These are phyloP conservation scores for Calophaca sinica DNA, from an alignment of 306 rosid species.

Conservation along the genomic window DNA sequence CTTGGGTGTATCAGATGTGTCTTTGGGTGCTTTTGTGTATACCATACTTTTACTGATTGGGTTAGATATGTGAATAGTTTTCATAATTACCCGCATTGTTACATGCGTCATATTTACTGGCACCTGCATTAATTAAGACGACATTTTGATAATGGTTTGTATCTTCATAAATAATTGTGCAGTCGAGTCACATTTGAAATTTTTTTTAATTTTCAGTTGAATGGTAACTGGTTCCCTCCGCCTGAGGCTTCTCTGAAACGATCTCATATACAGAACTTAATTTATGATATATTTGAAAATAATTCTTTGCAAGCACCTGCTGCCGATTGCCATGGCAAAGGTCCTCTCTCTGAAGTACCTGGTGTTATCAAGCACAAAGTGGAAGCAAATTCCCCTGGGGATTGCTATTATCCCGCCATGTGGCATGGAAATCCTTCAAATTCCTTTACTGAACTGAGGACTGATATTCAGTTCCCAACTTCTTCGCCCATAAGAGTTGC, in stretches of 20 bases:
- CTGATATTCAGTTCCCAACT: slow-evolving; percentile 38
- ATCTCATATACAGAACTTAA: slow-evolving; percentile 55
- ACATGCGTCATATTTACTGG: slow-evolving; percentile 20
- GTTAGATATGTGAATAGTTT: neutral
- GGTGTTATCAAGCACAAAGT: slow-evolving; percentile 44
- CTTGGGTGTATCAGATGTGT: neutral
- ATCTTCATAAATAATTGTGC: slow-evolving; percentile 7
- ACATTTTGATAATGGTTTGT: neutral
- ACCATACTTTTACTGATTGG: neutral
- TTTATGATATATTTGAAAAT: slow-evolving; percentile 56
- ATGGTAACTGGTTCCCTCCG: slow-evolving; percentile 70
- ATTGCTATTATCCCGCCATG: slow-evolving; percentile 33
- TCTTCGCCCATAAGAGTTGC: slow-evolving; percentile 43
- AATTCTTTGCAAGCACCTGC: slow-evolving; percentile 44
- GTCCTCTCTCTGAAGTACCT: slow-evolving; percentile 41
- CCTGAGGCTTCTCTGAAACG: slow-evolving; percentile 77
- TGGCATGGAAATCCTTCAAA: slow-evolving; percentile 39
- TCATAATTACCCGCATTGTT: slow-evolving; percentile 3
- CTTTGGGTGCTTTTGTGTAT: neutral
- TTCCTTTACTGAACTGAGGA: slow-evolving; percentile 45
- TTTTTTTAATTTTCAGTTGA: slow-evolving; percentile 57
- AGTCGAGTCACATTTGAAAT: slow-evolving; percentile 29
- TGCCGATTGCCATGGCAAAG: slow-evolving; percentile 47
- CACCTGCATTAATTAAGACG: neutral
- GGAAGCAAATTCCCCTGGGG: slow-evolving; percentile 40